Base-by-base conservation (phyloP, 2,329 filamentous ascomycete genomes). In the Emergomyces africanus region DNA sequence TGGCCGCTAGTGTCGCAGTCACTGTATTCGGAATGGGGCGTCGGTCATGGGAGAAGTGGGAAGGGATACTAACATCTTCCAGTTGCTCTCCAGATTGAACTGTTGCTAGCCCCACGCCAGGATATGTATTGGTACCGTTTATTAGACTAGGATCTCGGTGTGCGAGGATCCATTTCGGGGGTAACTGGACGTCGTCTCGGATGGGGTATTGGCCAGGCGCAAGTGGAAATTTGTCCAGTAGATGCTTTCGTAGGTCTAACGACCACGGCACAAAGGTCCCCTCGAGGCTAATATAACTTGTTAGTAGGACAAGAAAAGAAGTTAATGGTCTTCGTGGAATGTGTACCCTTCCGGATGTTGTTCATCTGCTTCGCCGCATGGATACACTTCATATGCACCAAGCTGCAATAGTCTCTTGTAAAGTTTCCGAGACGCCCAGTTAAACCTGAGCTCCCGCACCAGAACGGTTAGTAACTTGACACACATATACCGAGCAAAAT, bases 381-480 rank as follows among this genome's bases (percentile, higher is more conserved):
- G 83, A 66, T 88, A 87, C 62, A 94, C 83, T 54, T 89, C 82
- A 48, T 79, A 79, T 2, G 89, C 94, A 1, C 92, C 92, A 0
- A 99, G 81, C 70, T 96, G 90, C 42, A 86, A 72, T 39, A 99
- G 77, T 18, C 94, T 84, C 66, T 90, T 92, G 67, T 90, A 84
- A 51, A 99, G 78, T 73, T 96, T 95, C 55, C 90, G 83, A 51
- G 88, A 88, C 20, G 92, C 90, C 83, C 89, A 96, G 75, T 99
- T 99, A 74, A 90, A 96, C 68, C 88, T 92, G 61, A 25, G 10
- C 3, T 14, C 5, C 33, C 23, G 20, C 18, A 30, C 28, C 41
- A 49, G 20, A 37, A 39, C 49, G 14, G 15, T 55, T 33, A 55
- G 39, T 44, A 42, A 8, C 15, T 23, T 23, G 35, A 42, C 44